Evolutionary conservation across 495 filamentous ascomycete species (phyloP), one percentile per base, ranked within the genome.

Genomic region (Penicillium ochrochloron): DNA sequence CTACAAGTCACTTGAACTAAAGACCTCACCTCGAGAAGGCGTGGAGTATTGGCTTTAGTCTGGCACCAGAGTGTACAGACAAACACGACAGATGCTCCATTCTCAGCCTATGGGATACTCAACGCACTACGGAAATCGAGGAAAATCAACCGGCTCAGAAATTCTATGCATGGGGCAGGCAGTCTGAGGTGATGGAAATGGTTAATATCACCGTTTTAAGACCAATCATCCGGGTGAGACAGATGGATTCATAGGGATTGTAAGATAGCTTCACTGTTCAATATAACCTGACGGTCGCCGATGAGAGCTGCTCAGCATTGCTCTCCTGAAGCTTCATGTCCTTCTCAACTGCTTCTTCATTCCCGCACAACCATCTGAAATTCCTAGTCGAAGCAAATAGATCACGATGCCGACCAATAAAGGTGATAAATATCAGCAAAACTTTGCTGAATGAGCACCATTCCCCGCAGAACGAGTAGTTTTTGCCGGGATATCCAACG

Each of bases 391-490:
- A 48, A 25, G 12, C 12, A 25, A 12, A 10, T 64, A 94, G 73
- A 1, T 91, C 91, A 5, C 92, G 81, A 77, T 94, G 91, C 23
- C 92, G 76, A 0, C 92, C 93, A 19, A 90, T 73, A 29, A 96
- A 68, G 82, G 94, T 90, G 15, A 96, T 87, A 4, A 84, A 86
- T 57, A 87, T 88, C 6, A 96, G 76, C 9, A 96, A 83, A 41
- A 96, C 58, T 73, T 95, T 96, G 64, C 88, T 90, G 4, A 88
- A 78, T 0, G 80, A 78, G 63, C 90, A 84, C 83, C 90, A 94
- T 3, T 81, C 81, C 0, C 92, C 91, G 52, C 83, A 86, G 67
- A 95, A 93, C 34, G 85, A 86, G 66, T 90, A 91, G 17, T 84
- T 83, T 35, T 82, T 78, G 41, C 83, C 81, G 0, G 90, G 90